A percentile compares a stretch with the other conserved stretches of the same genome.
phyloP scores from a whole-genome alignment of 75 land plant genomes.

The Picea sitchensis region DNA sequence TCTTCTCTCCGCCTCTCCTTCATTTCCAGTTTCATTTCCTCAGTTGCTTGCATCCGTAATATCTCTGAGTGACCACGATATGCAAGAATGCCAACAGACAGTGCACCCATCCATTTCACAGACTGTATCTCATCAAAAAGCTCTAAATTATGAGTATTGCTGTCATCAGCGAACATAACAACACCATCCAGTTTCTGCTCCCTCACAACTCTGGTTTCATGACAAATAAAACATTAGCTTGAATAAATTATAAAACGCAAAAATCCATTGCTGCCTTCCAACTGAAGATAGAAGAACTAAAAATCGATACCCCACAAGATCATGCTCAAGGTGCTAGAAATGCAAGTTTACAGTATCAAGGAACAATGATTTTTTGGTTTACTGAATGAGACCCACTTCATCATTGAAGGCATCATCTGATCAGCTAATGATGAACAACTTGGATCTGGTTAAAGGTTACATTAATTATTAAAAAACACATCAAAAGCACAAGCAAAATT shows the following conservation, averaged over 20 bases:
- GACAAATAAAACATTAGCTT: neutral
- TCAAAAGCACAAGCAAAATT: neutral
- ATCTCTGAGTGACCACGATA: conserved; percentile 38
- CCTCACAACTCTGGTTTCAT: conserved; percentile 50
- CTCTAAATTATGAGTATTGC: conserved; percentile 81
- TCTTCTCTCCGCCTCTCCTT: conserved; percentile 19
- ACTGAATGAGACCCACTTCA: neutral
- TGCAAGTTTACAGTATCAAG: neutral
- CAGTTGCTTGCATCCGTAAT: neutral
- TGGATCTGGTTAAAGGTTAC: neutral
- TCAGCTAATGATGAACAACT: neutral
- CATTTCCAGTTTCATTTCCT: neutral
- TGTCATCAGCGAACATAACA: conserved; percentile 85
- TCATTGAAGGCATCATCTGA: neutral
- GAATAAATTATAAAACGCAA: neutral
- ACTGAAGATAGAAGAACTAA: neutral
- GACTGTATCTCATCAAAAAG: conserved; percentile 81
- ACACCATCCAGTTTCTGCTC: conserved; percentile 77
- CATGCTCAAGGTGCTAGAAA: neutral
- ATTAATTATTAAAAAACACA: neutral
- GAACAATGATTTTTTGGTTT: too few species aligned
- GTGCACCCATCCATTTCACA: conserved; percentile 83
- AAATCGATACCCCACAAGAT: neutral
- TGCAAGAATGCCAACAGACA: conserved; percentile 71
- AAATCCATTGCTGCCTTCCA: neutral